Evolutionary conservation across 1,139 yeast genomes (phyloP).

Genomic region (Meyerozyma sp.): DNA sequence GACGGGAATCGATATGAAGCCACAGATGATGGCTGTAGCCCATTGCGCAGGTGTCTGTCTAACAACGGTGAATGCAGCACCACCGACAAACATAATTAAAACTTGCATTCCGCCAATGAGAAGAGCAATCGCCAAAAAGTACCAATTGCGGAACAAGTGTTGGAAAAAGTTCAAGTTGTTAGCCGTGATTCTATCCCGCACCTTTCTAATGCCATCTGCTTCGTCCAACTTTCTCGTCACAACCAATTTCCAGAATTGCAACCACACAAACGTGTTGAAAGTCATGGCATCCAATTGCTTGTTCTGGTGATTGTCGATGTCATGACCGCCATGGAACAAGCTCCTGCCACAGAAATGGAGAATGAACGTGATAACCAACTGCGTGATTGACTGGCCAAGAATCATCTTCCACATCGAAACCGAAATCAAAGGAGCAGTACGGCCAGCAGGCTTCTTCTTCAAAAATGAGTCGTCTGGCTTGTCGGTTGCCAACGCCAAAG

Average conservation of each 20-base stretch:
- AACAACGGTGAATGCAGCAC: constrained; percentile 83
- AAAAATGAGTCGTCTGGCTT: constrained; percentile 83
- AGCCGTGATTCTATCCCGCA: constrained; percentile 53
- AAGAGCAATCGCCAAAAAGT: constrained; percentile 64
- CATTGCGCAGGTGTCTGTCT: constrained; percentile 81
- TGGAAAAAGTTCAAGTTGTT: constrained; percentile 74
- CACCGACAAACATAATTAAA: constrained; percentile 93
- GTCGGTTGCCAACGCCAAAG: constrained; percentile 95
- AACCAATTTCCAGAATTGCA: constrained; percentile 90
- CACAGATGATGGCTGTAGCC: constrained; percentile 85
- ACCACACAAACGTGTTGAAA: constrained; percentile 95
- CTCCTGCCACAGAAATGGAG: constrained; percentile 72
- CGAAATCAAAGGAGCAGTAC: constrained; percentile 74
- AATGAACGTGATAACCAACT: constrained; percentile 70
- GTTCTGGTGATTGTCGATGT: constrained; percentile 39
- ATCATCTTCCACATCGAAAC: constrained; percentile 99
- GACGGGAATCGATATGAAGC: constrained; percentile 74
- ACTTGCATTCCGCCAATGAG: constrained; percentile 83
- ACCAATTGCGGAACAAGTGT: constrained; percentile 76
- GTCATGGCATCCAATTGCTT: constrained; percentile 76
- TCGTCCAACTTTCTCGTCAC: constrained; percentile 92
- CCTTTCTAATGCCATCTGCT: constrained; percentile 58
- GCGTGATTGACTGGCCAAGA: constrained; percentile 76
- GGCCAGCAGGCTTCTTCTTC: constrained; percentile 79
- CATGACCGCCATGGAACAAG: constrained; percentile 48